A percentile compares a stretch with the other conserved stretches of the same genome.
Conservation (phyloP, 352 stramenopile genomes). For the Phytophthora sojae region DNA sequence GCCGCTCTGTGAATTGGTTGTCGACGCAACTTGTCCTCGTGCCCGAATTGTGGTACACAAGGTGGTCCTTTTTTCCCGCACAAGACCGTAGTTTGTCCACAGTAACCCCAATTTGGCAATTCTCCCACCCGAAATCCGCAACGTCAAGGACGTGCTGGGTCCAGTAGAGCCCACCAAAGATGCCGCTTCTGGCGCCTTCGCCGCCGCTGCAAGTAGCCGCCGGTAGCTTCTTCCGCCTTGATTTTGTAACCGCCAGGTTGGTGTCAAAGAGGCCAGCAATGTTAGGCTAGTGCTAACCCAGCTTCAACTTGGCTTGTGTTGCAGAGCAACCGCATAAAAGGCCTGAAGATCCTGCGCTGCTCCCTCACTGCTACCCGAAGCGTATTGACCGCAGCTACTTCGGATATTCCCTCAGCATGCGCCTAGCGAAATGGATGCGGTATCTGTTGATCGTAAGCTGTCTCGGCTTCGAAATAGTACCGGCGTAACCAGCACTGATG, state of each 20-base stretch:
- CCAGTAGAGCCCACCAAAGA: neutral
- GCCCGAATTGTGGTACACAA: neutral
- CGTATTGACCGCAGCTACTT: conserved; percentile 82
- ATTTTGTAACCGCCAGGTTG: conserved; percentile 28
- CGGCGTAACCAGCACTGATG: too few relatives aligned
- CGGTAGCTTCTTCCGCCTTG: conserved; percentile 61
- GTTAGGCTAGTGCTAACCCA: neutral
- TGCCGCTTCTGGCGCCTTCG: conserved; percentile 3
- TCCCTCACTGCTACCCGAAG: conserved; percentile 75
- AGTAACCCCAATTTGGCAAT: neutral
- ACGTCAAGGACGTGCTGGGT: neutral
- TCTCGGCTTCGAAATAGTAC: too few relatives aligned
- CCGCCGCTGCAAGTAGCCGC: conserved; percentile 37
- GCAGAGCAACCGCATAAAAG: conserved; percentile 76
- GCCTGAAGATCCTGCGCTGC: conserved; percentile 72
- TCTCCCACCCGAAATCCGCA: neutral
- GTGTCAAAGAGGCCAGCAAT: neutral
- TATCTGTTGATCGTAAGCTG: too few relatives aligned
- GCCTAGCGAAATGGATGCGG: conserved; percentile 10
- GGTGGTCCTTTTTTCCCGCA: neutral
- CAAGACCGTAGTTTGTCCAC: neutral
- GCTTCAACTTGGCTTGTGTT: neutral
- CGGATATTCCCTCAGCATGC: conserved; percentile 57
- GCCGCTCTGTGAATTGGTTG: too few relatives aligned
- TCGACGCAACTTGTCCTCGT: too few relatives aligned